Evolutionary conservation across 257 asterid species (phyloP), one percentile per base, ranked within the genome.

Genomic region (Schizonepeta tenuifolia): DNA sequence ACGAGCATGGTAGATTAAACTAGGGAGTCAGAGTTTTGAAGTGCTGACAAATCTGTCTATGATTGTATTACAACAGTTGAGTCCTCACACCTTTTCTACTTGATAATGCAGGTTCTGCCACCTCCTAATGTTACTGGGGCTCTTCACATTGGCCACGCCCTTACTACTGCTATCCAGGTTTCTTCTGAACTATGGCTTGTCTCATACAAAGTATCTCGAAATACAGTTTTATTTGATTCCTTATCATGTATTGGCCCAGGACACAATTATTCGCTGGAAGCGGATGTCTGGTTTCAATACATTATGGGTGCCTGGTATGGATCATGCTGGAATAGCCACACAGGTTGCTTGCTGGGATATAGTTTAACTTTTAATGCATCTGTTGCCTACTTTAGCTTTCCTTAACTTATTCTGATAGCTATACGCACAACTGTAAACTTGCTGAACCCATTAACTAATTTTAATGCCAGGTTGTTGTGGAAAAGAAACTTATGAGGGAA

Each of bases 61-160:
- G 22, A 56, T 40, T 11, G 13, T 20, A 40, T 12, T 62, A 40
- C 26, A 63, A 20, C 18, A 65, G 28, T 62, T 65, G 53, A 15
- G 51, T 38, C 36, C 24, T 31, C 40, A 44, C 49, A 17, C 13
- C 9, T 51, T 78, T 54, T 61, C 50, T 53, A 58, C 79, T 76
- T 38, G 69, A 66, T 17, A 73, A 49, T 79, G 74, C 78, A 94
- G 99, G 97, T 91, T 63, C 80, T 86, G 70, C 99, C 99, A 60
- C 99, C 99, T 24, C 99, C 99, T 14, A 94, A 94, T 64, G 97
- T 94, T 59, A 94, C 99, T 54, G 97, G 97, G 58, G 99, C 97
- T 75, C 89, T 94, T 33, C 99, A 94, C 76, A 94, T 94, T 43
- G 97, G 97, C 63, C 99, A 94, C 72, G 97, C 97, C 67, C 95